Evolutionary conservation across 805 yeast genomes (phyloP).

Genomic region (Candida adriatica): DNA sequence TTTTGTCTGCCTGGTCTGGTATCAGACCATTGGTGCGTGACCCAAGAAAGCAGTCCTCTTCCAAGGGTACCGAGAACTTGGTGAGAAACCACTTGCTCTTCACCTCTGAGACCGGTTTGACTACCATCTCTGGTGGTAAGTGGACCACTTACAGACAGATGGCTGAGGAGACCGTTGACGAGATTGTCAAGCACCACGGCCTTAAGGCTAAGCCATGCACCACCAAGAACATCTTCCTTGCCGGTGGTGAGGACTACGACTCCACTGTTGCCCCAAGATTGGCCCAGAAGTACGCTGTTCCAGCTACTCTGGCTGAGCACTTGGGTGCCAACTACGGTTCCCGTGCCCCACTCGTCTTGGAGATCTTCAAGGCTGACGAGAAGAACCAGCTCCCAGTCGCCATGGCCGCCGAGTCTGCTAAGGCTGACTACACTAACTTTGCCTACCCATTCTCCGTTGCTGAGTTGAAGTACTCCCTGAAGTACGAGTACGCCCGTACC

Average conservation of each 20-base stretch:
- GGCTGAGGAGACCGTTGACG: conserved; percentile 91
- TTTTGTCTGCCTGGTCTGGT: conserved; percentile 94
- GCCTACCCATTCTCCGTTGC: conserved; percentile 87
- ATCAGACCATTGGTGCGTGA: conserved; percentile 91
- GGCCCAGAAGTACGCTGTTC: conserved; percentile 69
- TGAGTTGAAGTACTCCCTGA: conserved; percentile 75
- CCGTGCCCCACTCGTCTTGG: conserved; percentile 74
- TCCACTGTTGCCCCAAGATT: conserved; percentile 68
- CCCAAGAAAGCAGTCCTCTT: conserved; percentile 43
- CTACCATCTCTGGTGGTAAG: conserved; percentile 94
- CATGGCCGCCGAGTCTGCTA: conserved; percentile 36
- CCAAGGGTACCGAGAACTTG: conserved; percentile 68
- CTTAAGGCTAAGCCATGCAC: conserved; percentile 35
- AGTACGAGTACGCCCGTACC: conserved; percentile 80
- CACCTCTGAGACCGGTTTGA: conserved; percentile 63
- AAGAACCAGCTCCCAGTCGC: conserved; percentile 58
- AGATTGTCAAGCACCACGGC: conserved; percentile 47
- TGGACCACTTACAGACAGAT: conserved; percentile 98
- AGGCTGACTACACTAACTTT: conserved; percentile 40
- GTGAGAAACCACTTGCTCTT: conserved; percentile 86
- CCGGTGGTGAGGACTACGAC: conserved; percentile 81
- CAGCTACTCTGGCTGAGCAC: conserved; percentile 72
- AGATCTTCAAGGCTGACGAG: conserved; percentile 41
- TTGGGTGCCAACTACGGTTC: conserved; percentile 85
- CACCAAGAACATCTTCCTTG: conserved; percentile 43